Percentiles rank a stretch among this genome's conserved stretches.
phyloP scores from a whole-genome alignment of 192 early-diverging fungal species.

The Powellomyces hirtus region DNA sequence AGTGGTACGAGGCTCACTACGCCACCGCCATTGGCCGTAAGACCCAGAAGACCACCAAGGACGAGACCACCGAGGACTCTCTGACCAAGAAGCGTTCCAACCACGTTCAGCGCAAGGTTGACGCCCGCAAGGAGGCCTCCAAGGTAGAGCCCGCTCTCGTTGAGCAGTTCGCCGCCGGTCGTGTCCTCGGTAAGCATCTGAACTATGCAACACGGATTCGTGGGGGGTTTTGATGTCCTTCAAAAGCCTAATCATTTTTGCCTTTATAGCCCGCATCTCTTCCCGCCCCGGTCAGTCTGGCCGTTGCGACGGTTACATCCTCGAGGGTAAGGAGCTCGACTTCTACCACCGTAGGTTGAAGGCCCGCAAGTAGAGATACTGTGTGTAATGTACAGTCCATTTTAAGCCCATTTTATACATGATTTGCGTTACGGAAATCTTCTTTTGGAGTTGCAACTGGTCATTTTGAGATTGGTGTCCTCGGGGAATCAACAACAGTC shows the following conservation, averaged over 20 bases:
- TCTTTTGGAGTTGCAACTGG: too few species aligned
- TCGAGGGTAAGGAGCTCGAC: constrained; percentile 99
- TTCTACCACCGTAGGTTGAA: constrained; percentile 93
- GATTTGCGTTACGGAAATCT: too few species aligned
- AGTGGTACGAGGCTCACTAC: constrained; percentile 99
- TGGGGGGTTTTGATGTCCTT: too few species aligned
- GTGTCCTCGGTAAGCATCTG: constrained; percentile 64
- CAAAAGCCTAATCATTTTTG: neutral
- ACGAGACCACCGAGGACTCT: constrained; percentile 47
- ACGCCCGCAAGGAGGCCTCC: constrained; percentile 74
- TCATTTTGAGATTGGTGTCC: too few species aligned
- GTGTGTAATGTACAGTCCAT: neutral
- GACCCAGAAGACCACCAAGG: constrained; percentile 53
- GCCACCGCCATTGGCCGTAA: constrained; percentile 84
- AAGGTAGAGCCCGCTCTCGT: constrained; percentile 85
- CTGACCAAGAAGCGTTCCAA: constrained; percentile 83
- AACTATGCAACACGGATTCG: too few species aligned
- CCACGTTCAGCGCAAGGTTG: constrained; percentile 85
- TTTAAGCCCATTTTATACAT: too few species aligned
- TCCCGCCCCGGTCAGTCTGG: constrained; percentile 98
- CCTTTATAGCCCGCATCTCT: constrained; percentile 71
- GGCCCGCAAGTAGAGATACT: constrained; percentile 78
- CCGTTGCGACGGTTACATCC: constrained; percentile 95
- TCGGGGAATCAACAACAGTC: too few species aligned
- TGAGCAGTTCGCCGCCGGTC: constrained; percentile 93